Evolutionary conservation across 495 filamentous ascomycete species (phyloP).

Genomic region (Filosporella fistucella): DNA sequence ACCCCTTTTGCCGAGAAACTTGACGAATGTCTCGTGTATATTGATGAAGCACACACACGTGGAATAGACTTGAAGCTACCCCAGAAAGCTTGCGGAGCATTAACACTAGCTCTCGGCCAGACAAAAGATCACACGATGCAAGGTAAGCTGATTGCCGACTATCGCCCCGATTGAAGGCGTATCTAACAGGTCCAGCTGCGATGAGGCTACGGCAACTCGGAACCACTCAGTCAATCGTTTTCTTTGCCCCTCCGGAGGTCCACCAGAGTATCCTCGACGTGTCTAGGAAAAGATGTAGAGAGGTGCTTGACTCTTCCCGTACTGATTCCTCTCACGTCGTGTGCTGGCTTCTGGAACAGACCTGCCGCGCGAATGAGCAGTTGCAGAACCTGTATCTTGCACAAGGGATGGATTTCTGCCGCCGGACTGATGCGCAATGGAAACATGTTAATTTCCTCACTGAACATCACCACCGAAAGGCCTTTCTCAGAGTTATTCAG

Average conservation of each 20-base stretch:
- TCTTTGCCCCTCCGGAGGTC: slow-evolving; percentile 44
- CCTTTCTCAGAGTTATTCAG: slow-evolving; percentile 33
- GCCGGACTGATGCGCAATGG: slow-evolving; percentile 24
- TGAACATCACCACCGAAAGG: slow-evolving; percentile 24
- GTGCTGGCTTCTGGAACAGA: slow-evolving; percentile 56
- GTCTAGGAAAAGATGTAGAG: slow-evolving; percentile 4
- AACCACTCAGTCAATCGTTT: slow-evolving; percentile 32
- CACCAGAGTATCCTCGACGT: slow-evolving; percentile 30
- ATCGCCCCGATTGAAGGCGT: background rate
- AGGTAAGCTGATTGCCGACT: slow-evolving; percentile 34
- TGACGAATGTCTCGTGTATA: slow-evolving; percentile 48
- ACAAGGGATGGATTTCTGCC: slow-evolving; percentile 54
- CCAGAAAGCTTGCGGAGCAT: slow-evolving; percentile 36
- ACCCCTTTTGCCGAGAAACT: slow-evolving; percentile 47
- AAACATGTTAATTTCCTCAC: slow-evolving; percentile 23
- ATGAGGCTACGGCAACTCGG: slow-evolving; percentile 42
- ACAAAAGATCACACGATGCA: slow-evolving; percentile 59
- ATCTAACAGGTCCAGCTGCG: slow-evolving; percentile 30
- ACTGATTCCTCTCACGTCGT: slow-evolving; percentile 26
- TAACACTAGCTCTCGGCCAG: slow-evolving; percentile 50
- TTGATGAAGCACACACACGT: slow-evolving; percentile 59
- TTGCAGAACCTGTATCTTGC: slow-evolving; percentile 50
- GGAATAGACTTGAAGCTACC: slow-evolving; percentile 58
- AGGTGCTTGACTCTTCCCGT: background rate
- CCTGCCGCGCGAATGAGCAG: slow-evolving; percentile 50